Evolutionary conservation across 306 rosid genomes (phyloP).

Genomic region (Neltuma alba): DNA sequence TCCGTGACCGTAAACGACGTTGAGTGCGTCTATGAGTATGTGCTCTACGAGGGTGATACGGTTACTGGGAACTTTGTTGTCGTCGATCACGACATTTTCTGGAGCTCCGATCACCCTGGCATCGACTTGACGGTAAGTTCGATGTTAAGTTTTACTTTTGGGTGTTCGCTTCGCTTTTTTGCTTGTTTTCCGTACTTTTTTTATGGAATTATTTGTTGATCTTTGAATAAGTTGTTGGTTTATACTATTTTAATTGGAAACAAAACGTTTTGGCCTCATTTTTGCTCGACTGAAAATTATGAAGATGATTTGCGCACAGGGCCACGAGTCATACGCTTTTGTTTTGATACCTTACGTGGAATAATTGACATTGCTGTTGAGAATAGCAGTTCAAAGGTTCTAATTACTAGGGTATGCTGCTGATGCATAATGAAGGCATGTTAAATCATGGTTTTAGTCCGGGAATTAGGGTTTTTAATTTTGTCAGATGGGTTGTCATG

Average conservation of each 20-base stretch:
- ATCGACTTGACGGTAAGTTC: conserved; percentile 72
- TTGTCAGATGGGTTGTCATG: neutral
- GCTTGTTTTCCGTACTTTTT: neutral
- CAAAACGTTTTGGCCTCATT: neutral
- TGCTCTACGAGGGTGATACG: conserved; percentile 80
- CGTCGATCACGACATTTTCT: conserved; percentile 94
- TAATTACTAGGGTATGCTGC: neutral
- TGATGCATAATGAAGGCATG: neutral
- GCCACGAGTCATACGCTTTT: neutral
- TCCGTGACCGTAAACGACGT: conserved; percentile 85
- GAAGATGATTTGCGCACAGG: neutral
- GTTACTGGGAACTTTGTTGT: conserved; percentile 93
- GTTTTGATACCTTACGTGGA: neutral
- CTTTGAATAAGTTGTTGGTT: neutral
- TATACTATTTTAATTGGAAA: neutral
- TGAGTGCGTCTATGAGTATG: conserved; percentile 92
- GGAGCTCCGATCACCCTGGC: conserved; percentile 96
- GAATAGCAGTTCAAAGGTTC: neutral
- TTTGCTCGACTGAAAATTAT: neutral
- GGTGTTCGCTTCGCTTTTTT: conserved; percentile 8
- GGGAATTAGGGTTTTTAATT: neutral
- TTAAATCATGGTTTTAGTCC: neutral
- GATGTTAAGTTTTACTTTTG: neutral
- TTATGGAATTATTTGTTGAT: conserved; percentile 16
- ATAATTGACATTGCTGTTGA: neutral